A percentile compares a stretch with the other conserved stretches of the same genome.
Conservation (phyloP, 2,329 filamentous ascomycete species). For the Colletotrichum lini region DNA sequence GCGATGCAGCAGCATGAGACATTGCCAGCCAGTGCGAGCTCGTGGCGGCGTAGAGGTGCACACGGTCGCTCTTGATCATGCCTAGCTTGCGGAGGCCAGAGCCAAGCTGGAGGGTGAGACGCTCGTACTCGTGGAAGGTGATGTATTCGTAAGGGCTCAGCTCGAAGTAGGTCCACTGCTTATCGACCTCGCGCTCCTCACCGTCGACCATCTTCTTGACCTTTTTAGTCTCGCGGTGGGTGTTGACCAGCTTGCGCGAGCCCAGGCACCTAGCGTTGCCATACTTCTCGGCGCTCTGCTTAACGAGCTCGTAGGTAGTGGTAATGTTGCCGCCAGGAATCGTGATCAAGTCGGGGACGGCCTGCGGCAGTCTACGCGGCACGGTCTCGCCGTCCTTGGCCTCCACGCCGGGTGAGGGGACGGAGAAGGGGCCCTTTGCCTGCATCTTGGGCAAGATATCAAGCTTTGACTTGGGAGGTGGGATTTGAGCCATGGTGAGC, state of each 20-base stretch:
- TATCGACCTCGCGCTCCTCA: constrained; percentile 83
- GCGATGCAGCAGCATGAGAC: constrained; percentile 72
- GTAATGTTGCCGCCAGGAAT: constrained; percentile 75
- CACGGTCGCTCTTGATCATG: constrained; percentile 74
- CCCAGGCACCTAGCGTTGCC: constrained; percentile 78
- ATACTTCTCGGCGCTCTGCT: constrained; percentile 74
- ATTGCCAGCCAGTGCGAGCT: constrained; percentile 67
- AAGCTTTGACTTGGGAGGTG: constrained; percentile 39
- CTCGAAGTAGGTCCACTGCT: constrained; percentile 92
- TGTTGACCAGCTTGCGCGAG: constrained; percentile 80
- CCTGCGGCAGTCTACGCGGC: constrained; percentile 75
- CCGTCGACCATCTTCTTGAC: constrained; percentile 90
- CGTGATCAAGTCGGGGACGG: constrained; percentile 73
- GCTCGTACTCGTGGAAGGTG: constrained; percentile 84
- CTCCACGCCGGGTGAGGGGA: constrained; percentile 75
- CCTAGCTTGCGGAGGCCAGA: constrained; percentile 81
- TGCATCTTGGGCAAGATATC: constrained; percentile 61
- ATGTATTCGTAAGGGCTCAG: constrained; percentile 84
- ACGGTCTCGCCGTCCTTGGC: constrained; percentile 81
- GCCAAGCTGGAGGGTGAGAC: constrained; percentile 76
- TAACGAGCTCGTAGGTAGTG: constrained; percentile 84
- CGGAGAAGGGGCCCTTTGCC: constrained; percentile 76
- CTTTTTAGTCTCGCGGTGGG: constrained; percentile 88
- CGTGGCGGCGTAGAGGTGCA: constrained; percentile 87
- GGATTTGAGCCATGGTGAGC: constrained; percentile 31